These are phyloP conservation scores for Escallonia rubra DNA, from an alignment of 129 eudicot genomes.

Conservation along the genomic window DNA sequence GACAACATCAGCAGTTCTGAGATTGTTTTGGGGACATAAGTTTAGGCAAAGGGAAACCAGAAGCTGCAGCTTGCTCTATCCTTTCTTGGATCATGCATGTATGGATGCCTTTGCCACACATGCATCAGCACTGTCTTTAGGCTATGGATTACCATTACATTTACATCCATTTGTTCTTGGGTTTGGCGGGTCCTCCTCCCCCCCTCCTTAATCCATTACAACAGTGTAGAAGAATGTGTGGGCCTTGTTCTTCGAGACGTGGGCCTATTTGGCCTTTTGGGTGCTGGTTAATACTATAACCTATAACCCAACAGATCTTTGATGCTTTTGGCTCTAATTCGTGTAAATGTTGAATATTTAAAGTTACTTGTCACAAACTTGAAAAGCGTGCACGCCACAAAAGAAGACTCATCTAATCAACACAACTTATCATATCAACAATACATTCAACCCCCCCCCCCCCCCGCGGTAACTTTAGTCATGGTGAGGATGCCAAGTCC, in stretches of 20 bases:
- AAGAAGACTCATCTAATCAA: too few species aligned
- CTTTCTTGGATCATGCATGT: not conserved
- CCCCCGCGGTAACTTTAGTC: too few species aligned
- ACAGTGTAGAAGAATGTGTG: not conserved
- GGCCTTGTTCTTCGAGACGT: not conserved
- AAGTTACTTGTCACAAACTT: too few species aligned
- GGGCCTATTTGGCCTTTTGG: not conserved
- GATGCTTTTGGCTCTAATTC: not conserved
- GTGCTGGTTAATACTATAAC: too few species aligned
- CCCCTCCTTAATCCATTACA: conserved; percentile 1
- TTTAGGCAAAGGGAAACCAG: not conserved
- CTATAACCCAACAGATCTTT: not conserved
- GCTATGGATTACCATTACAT: not conserved
- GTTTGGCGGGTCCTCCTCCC: not conserved
- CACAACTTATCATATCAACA: too few species aligned
- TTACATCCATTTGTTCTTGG: not conserved
- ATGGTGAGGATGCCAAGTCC: too few species aligned
- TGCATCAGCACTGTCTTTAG: not conserved
- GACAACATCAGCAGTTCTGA: not conserved
- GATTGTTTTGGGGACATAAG: not conserved
- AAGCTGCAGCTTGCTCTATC: not conserved
- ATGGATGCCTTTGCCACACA: not conserved
- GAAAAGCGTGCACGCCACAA: not conserved
- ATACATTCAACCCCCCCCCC: too few species aligned
- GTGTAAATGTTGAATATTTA: too few species aligned